Base-by-base conservation (phyloP, 2,329 filamentous ascomycete species). In the Hypoxylon sp. region DNA sequence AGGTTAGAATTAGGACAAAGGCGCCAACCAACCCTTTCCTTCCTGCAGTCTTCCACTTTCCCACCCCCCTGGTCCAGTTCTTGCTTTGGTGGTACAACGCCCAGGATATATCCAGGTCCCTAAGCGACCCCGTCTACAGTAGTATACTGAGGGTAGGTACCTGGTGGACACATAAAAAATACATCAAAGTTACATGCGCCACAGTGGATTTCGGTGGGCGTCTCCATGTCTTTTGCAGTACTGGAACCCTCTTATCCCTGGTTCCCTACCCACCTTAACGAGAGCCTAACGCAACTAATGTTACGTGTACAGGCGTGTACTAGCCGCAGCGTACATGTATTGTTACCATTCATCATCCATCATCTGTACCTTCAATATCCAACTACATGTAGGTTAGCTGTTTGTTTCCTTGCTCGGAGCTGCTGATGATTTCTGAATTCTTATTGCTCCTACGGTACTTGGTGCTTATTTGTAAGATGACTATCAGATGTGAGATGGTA, bases 1-100 rank as follows among this genome's bases (percentile, higher is more conserved):
- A 71, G 62, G 58, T 71, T 66, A 68, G 65, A 59, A 63, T 63
- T 70, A 61, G 62, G 61, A 63, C 65, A 68, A 68, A 71, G 59
- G 46, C 61, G 62, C 53, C 53, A 60, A 63, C 60, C 59, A 68
- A 60, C 68, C 68, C 62, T 66, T 47, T 46, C 37, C n/a, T 42
- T n/a, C 37, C 50, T 54, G 39, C 51, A 48, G 42, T 37, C 48
- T 46, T 63, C 52, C 35, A 63, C 47, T 54, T 66, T 66, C 48
- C 64, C 47, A 35, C 17, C 51, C 48, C 63, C 63, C 67, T 65
- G 60, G 59, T 64, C 67, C 39, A 67, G 51, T 55, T 46, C 48
- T 44, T 14, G 35, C 48, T 50, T 59, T 60, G 66, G 66, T 69
- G 54, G 55, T 63, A 66, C 63, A 69, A 66, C 42, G 44, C 42